phyloP scores from a whole-genome alignment of 176 grass and related monocot genomes.

The Oryza meyeriana region DNA sequence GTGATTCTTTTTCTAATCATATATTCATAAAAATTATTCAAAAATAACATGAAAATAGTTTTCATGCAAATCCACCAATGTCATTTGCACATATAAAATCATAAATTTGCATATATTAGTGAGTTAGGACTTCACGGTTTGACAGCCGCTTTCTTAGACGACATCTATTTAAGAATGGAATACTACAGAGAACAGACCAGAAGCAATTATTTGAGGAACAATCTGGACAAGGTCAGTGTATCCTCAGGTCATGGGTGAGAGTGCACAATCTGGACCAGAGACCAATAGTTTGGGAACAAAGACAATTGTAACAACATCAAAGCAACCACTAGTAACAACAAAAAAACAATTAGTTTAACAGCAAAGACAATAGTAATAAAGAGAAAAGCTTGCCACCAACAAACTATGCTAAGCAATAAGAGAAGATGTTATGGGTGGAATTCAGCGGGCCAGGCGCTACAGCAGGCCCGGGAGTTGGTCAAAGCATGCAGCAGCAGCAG shows the following conservation, averaged over 20 bases:
- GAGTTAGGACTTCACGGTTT: not conserved
- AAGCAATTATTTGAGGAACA: not conserved
- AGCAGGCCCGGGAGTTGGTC: too few species aligned
- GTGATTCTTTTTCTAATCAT: too few species aligned
- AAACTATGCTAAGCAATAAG: not conserved
- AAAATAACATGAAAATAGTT: not conserved
- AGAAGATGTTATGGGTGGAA: not conserved
- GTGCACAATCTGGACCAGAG: conserved; percentile 9
- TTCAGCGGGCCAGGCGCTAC: too few species aligned
- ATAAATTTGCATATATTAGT: not conserved
- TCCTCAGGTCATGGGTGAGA: not conserved
- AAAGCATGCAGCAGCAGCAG: too few species aligned
- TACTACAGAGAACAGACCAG: not conserved
- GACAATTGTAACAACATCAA: conserved; percentile 12
- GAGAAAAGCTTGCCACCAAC: not conserved
- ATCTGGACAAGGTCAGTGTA: not conserved
- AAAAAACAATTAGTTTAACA: too few species aligned
- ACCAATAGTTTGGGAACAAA: conserved; percentile 18
- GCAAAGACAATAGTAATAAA: too few species aligned
- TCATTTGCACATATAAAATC: not conserved
- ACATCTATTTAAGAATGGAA: not conserved
- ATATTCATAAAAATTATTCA: not conserved
- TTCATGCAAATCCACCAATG: not conserved
- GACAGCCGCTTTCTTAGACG: not conserved
- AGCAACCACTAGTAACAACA: too few species aligned